Conservation (phyloP, 495 filamentous ascomycete genomes). For the Talaromyces liani region DNA sequence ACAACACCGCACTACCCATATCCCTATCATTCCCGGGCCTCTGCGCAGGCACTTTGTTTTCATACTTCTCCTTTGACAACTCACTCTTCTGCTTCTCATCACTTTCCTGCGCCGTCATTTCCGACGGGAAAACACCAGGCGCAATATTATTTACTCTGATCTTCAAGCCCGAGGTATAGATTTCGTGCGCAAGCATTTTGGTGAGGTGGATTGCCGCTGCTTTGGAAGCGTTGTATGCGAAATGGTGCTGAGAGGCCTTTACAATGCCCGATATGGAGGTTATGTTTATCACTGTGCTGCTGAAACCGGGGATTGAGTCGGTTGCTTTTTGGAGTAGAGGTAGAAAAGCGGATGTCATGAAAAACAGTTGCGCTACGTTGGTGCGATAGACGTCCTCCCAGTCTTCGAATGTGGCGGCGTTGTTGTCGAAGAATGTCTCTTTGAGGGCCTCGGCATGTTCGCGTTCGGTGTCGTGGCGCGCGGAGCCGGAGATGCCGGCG, state of each 20-base stretch:
- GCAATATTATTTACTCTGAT: constrained; percentile 49
- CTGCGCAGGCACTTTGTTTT: constrained; percentile 47
- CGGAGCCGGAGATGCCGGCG: constrained; percentile 36
- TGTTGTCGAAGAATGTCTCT: constrained; percentile 49
- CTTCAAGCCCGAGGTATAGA: constrained; percentile 30
- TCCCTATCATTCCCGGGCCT: constrained; percentile 65
- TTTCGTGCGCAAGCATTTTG: constrained; percentile 46
- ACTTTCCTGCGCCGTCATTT: constrained; percentile 48
- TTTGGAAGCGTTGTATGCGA: constrained; percentile 46
- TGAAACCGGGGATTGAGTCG: constrained; percentile 34
- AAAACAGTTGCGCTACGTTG: constrained; percentile 41
- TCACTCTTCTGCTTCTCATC: constrained; percentile 56
- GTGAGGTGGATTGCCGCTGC: constrained; percentile 46
- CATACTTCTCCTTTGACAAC: constrained; percentile 53
- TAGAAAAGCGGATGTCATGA: constrained; percentile 36
- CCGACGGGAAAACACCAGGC: constrained; percentile 46
- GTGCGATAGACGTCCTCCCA: constrained; percentile 42
- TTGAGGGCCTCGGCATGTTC: constrained; percentile 40
- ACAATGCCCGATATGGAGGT: constrained; percentile 47
- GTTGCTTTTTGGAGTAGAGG: constrained; percentile 36
- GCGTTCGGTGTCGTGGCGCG: constrained; percentile 24
- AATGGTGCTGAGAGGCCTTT: constrained; percentile 43
- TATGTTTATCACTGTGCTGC: constrained; percentile 53
- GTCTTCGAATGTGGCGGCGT: constrained; percentile 26
- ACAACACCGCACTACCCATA: constrained; percentile 63